These are phyloP conservation scores for Helicocarpus griseus DNA, from an alignment of 2,329 filamentous ascomycete species.

Conservation along the genomic window DNA sequence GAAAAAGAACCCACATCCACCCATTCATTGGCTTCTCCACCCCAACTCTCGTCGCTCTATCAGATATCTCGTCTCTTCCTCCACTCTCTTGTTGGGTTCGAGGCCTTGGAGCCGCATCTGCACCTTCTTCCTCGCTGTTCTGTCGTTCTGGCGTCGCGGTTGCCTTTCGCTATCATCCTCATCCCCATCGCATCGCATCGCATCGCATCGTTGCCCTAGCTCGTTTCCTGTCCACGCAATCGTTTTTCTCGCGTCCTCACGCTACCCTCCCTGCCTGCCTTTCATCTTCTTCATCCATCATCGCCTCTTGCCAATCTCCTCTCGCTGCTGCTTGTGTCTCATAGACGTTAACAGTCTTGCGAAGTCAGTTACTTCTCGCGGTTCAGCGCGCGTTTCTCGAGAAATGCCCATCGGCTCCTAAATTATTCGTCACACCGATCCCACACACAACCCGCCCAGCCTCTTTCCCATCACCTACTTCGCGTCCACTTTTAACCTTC, in stretches of 20 bases:
- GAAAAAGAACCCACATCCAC: conserved; percentile 6
- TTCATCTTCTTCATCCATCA: not conserved
- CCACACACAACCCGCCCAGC: not conserved
- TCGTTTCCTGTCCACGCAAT: not conserved
- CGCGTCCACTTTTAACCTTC: not conserved
- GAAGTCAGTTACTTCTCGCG: not conserved
- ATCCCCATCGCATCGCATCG: conserved; percentile 3
- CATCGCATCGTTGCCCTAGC: not conserved
- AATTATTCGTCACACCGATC: conserved; percentile 1
- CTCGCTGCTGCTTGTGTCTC: not conserved
- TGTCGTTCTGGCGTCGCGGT: conserved; percentile 8
- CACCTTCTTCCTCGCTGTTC: conserved; percentile 4
- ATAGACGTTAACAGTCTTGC: conserved; percentile 2
- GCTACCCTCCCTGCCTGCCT: not conserved
- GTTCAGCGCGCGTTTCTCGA: not conserved
- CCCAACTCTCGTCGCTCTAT: conserved; percentile 14
- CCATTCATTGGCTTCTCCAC: conserved; percentile 15
- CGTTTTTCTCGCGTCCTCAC: not conserved
- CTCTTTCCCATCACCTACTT: not conserved
- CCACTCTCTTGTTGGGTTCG: conserved; percentile 9
- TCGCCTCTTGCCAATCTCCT: not conserved
- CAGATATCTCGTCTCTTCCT: conserved; percentile 14
- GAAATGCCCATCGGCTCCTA: not conserved
- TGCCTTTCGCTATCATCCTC: conserved; percentile 1
- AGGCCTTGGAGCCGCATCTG: conserved; percentile 3